These are phyloP conservation scores for Pseudogymnoascus sp. DNA, from an alignment of 2,329 filamentous ascomycete species.

Conservation along the genomic window DNA sequence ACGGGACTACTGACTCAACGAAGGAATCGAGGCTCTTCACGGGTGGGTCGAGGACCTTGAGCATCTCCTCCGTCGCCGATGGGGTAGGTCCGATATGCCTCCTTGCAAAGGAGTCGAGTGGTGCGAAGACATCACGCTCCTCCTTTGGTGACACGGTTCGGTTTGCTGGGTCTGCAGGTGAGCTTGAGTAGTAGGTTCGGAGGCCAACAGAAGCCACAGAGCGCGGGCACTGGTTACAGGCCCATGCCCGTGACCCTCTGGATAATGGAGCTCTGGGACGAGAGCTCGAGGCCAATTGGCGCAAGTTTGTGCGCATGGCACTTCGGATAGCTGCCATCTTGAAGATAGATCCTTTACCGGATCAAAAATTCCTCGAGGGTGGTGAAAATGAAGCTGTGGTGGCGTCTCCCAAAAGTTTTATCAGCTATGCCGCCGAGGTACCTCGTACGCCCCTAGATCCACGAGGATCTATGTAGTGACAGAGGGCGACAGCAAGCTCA, in stretches of 20 bases:
- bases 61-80: constrained; percentile 66
- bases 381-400: constrained; percentile 9
- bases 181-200: constrained; percentile 29
- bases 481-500: background rate
- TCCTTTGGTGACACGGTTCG: constrained; percentile 16
- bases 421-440: constrained; percentile 1
- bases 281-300: constrained; percentile 7
- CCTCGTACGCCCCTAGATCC: constrained; percentile 6
- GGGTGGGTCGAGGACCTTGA: constrained; percentile 68
- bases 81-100: constrained; percentile 82
- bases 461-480: background rate
- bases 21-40: constrained; percentile 71
- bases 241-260: constrained; percentile 18
- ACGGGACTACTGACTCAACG: constrained; percentile 73
- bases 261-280: background rate
- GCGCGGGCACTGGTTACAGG: constrained; percentile 18
- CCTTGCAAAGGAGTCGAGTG: constrained; percentile 56
- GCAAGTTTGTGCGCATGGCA: constrained; percentile 10
- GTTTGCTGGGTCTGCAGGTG: constrained; percentile 24
- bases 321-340: constrained; percentile 8
- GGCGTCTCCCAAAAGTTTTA: background rate
- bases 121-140: constrained; percentile 34
- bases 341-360: background rate
- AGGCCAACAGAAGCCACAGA: constrained; percentile 18
- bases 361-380: background rate